These are phyloP conservation scores for Leucogyrophana mollusca DNA, from an alignment of 768 basidiomycete genomes.

Conservation along the genomic window DNA sequence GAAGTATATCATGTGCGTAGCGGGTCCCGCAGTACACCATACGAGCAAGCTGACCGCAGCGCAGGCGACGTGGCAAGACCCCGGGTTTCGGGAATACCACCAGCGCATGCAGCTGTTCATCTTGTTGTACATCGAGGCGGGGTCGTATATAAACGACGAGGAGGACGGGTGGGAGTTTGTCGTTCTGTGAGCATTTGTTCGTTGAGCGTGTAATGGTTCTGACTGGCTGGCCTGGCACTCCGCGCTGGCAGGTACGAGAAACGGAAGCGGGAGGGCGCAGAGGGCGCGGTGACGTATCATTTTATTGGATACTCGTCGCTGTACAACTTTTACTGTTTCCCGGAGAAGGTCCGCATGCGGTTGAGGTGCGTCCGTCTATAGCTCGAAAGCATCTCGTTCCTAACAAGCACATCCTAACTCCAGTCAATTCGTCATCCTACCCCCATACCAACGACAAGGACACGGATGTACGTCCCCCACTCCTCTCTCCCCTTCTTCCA, in stretches of 20 bases:
- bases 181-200: conserved; percentile 60
- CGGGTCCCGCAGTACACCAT: conserved; percentile 5
- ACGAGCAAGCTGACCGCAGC: too few relatives aligned
- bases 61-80: conserved; percentile 80
- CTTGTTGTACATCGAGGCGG: conserved; percentile 91
- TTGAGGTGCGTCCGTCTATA: conserved; percentile 57
- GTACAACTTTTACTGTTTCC: conserved; percentile 95
- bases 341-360: conserved; percentile 84
- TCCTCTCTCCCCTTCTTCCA: background rate
- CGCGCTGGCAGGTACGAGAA: conserved; percentile 70
- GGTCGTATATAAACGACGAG: conserved; percentile 91
- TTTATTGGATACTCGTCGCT: conserved; percentile 93
- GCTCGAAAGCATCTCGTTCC: background rate
- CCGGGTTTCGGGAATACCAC: conserved; percentile 91
- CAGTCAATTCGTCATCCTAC: conserved; percentile 92
- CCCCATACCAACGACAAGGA: conserved; percentile 85
- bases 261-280: conserved; percentile 55
- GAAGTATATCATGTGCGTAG: conserved; percentile 87
- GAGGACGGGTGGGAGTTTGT: conserved; percentile 95
- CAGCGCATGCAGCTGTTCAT: conserved; percentile 93
- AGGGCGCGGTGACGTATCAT: conserved; percentile 69
- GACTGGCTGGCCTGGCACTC: conserved; percentile 1
- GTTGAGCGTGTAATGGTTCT: too few relatives aligned
- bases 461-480: conserved; percentile 74
- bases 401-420: background rate